Evolutionary conservation across 2,329 filamentous ascomycete species (phyloP), one percentile per base, ranked within the genome.

Genomic region (Echinosphaeria canescens): DNA sequence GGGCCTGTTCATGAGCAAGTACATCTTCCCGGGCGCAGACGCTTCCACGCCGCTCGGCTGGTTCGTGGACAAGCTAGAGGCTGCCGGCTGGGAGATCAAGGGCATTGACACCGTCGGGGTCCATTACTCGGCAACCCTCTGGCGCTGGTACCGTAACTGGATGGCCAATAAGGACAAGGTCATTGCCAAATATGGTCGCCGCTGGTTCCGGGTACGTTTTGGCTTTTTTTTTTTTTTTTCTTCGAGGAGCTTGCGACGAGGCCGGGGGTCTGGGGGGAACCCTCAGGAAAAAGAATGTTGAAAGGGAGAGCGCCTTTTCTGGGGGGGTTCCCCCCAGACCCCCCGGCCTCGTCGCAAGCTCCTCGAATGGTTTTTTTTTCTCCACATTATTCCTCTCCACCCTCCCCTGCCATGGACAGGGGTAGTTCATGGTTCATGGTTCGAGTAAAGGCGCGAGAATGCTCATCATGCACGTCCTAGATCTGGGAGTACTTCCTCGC

Each of bases 1-100:
- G 88, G 88, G 88, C 48, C 65, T 95, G 25, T 95, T 93, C 66
- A 91, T 95, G 82, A 95, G 95, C 73, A 93, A 92, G 60, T 92
- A 95, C 53, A 64, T 95, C 49, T 95, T 95, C 67, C 88, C 84
- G 18, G 88, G 88, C 47, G 88, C 88, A 27, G 88, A 95, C 47
- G 88, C 88, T 27, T 91, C 80, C 23, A 91, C 82, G 31, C 88
- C 88, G 27, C 70, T 98, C 26, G 81, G 80, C 38, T 88, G 74
- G 53, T 80, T 88, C 41, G 60, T 91, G 39, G 70, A 81, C 50
- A 71, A 70, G 45, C 66, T 93, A 13, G 88, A 98, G 57, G 72
- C 65, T 30, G 75, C 78, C 34, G 81, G 81, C 20, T 90, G 81
- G 41, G 88, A 95, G 53, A 58, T 95, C 49, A 95, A 93, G 72